These are phyloP conservation scores for Hibiscus trionum DNA, from an alignment of 345 rosid genomes.

Conservation along the genomic window DNA sequence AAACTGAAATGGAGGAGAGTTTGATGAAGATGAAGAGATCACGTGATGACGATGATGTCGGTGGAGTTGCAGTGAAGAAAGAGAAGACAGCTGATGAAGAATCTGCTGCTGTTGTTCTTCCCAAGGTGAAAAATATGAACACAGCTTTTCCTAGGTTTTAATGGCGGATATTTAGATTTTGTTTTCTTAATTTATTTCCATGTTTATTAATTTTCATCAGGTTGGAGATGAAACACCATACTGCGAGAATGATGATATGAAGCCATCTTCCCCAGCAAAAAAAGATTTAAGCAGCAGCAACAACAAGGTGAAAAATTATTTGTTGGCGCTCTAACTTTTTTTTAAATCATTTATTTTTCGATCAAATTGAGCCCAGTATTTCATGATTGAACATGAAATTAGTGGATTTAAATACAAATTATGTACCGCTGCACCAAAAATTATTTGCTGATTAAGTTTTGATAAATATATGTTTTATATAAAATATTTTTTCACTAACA, in stretches of 20 bases:
- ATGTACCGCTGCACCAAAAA: too few species aligned
- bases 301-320: background rate
- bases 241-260: conserved; percentile 17
- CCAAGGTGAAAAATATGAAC: conserved; percentile 22
- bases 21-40: too few species aligned
- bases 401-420: too few species aligned
- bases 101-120: conserved; percentile 9
- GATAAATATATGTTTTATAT: too few species aligned
- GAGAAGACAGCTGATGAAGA: conserved; percentile 25
- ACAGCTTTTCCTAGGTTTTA: background rate
- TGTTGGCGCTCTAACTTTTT: too few species aligned
- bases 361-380: too few species aligned
- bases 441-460: too few species aligned
- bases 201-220: conserved; percentile 8
- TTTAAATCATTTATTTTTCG: too few species aligned
- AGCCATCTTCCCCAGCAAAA: conserved; percentile 24
- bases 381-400: too few species aligned
- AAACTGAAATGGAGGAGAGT: conserved; percentile 21
- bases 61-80: conserved; percentile 10
- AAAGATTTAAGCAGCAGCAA: conserved; percentile 8
- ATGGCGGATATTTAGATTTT: background rate
- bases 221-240: conserved; percentile 18
- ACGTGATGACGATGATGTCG: too few species aligned
- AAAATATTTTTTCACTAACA: too few species aligned
- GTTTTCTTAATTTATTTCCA: too few species aligned